A percentile compares a stretch with the other conserved stretches of the same genome.
Conservation (phyloP, 2,329 filamentous ascomycete genomes). For the Penicillium corylophilum region DNA sequence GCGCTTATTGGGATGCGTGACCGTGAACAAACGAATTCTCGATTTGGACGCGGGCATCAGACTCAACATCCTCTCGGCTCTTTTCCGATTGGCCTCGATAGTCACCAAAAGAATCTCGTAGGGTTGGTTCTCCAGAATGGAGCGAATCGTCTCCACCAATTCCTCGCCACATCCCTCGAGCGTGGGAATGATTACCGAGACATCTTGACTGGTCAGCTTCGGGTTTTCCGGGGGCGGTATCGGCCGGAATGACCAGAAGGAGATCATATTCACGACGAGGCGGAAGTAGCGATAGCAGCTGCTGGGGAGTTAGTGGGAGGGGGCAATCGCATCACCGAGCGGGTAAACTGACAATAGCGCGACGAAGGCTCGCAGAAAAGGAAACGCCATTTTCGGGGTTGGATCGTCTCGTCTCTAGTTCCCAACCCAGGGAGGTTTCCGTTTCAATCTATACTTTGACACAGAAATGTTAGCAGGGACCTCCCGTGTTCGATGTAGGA, state of each 20-base stretch:
- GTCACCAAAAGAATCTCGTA: constrained; percentile 80
- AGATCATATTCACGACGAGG: constrained; percentile 78
- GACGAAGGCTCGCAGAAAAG: constrained; percentile 42
- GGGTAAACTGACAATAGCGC: constrained; percentile 40
- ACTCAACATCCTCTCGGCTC: constrained; percentile 61
- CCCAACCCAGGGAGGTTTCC: neutral
- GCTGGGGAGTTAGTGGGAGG: constrained; percentile 15
- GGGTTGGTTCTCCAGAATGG: constrained; percentile 54
- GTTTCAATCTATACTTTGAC: neutral
- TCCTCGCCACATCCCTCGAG: constrained; percentile 86
- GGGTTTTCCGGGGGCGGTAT: constrained; percentile 79
- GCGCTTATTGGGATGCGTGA: constrained; percentile 89
- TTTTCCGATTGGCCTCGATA: constrained; percentile 73
- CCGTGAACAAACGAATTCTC: constrained; percentile 71
- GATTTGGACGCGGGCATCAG: constrained; percentile 58
- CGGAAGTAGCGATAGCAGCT: constrained; percentile 89
- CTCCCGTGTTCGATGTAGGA: neutral
- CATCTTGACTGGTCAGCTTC: constrained; percentile 75
- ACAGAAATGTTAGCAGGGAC: neutral
- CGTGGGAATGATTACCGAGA: constrained; percentile 90
- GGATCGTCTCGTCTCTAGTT: neutral
- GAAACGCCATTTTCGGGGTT: constrained; percentile 34
- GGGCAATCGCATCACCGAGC: neutral
- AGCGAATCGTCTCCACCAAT: constrained; percentile 72
- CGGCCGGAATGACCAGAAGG: constrained; percentile 84